phyloP scores from a whole-genome alignment of 768 basidiomycete species.

The Termitomyces sp. region DNA sequence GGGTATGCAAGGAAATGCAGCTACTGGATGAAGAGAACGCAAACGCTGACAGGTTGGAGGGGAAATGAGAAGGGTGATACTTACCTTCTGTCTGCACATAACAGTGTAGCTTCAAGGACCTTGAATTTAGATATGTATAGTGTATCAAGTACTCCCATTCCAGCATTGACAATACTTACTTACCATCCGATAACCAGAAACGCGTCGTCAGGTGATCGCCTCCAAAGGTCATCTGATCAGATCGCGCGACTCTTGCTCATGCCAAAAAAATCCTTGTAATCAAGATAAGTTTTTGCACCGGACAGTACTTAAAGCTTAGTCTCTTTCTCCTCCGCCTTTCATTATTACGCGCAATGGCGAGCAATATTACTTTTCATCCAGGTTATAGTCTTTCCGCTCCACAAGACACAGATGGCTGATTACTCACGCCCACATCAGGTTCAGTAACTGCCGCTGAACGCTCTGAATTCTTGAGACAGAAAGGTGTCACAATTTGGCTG shows the following conservation, averaged over 20 bases:
- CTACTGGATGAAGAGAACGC: constrained; percentile 28
- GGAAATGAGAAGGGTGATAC: constrained; percentile 6
- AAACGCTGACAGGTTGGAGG: constrained; percentile 14
- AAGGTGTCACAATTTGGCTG: constrained; percentile 92
- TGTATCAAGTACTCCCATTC: too few relatives aligned
- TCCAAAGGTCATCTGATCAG: constrained; percentile 8
- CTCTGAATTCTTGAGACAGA: constrained; percentile 63
- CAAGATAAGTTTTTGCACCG: background rate
- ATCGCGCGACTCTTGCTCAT: constrained; percentile 21
- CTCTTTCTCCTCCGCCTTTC: background rate
- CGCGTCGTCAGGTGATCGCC: background rate
- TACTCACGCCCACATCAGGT: constrained; percentile 39
- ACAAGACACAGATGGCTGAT: background rate
- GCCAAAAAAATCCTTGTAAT: background rate
- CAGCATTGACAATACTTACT: too few relatives aligned
- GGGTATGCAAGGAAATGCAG: constrained; percentile 48
- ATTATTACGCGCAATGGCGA: constrained; percentile 28
- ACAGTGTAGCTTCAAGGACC: background rate
- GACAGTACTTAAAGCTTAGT: background rate
- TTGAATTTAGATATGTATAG: background rate
- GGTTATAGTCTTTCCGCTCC: constrained; percentile 9
- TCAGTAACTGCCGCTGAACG: constrained; percentile 73
- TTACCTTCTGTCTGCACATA: background rate
- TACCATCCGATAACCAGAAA: too few relatives aligned
- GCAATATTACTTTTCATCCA: constrained; percentile 57